These are phyloP conservation scores for Ceratocystis diversiconidia DNA, from an alignment of 2,329 filamentous ascomycete genomes.

Conservation along the genomic window DNA sequence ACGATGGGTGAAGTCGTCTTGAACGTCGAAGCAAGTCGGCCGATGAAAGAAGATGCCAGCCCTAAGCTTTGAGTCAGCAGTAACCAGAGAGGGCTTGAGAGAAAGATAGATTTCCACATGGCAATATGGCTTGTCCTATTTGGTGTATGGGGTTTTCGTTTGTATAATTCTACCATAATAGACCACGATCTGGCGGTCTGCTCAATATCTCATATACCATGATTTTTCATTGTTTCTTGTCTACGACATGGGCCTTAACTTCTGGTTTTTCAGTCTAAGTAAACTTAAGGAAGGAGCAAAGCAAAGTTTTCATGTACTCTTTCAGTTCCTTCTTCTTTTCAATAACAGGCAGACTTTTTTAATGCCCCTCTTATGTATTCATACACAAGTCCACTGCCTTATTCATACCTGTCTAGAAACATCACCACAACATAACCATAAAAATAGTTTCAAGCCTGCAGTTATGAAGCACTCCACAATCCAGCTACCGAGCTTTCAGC, in stretches of 20 bases:
- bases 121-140: neutral
- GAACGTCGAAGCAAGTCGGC: constrained; percentile 66
- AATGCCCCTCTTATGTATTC: neutral
- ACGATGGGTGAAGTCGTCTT: constrained; percentile 59
- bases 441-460: neutral
- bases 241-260: neutral
- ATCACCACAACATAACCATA: neutral
- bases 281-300: neutral
- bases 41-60: constrained; percentile 25
- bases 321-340: neutral
- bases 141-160: neutral
- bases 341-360: neutral
- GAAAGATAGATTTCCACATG: neutral
- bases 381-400: neutral
- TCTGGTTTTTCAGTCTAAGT: neutral
- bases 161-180: neutral
- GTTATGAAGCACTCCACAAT: constrained; percentile 6
- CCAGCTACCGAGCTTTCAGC: constrained; percentile 6
- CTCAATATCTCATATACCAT: neutral
- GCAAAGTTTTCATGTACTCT: neutral
- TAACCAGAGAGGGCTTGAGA: neutral
- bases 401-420: neutral
- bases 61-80: constrained; percentile 27
- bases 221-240: neutral
- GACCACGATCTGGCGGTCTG: neutral